Evolutionary conservation across 2,329 filamentous ascomycete genomes (phyloP), one percentile per base, ranked within the genome.

Genomic region (Monosporascus sp.): DNA sequence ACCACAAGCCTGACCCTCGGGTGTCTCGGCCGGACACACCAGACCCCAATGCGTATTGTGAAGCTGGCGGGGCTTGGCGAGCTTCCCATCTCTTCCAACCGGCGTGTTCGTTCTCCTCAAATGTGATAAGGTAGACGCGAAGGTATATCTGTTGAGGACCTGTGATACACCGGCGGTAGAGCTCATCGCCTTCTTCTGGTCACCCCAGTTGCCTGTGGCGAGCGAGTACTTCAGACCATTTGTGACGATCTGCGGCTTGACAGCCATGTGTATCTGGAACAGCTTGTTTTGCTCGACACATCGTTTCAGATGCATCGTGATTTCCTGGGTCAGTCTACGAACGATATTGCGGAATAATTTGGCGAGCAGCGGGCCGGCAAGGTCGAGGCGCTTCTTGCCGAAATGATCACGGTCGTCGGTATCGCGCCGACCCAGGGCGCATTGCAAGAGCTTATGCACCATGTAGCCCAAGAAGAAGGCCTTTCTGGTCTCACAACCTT

Each of bases 1-100:
- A 74, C 94, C 94, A 76, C 94, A 99, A 72, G 94, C 94, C 71
- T 99, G 94, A 58, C 94, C 94, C 81, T 99, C 94, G 24, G 94
- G 94, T 17, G 94, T 99, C 70, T 99, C 94, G 31, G 94, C 93
- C 31, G 94, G 94, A 70, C 94, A 99, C 18, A 99, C 93, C 63
- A 97, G 76, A 57, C 94, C 94, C 94, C 94, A 99, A 68, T 99
- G 94, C 6, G 93, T 97, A 72, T 97, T 97, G 78, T 99, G 94
- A 58, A 99, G 81, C 74, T 99, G 95, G 55, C 94, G 89, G 39
- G 94, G 94, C 72, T 99, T 99, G 41, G 95, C 95, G 61, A 99
- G 88, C 73, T 99, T 99, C 61, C 94, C 95, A 72, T 99, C 95
- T 75, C 95, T 85, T 56, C 95, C 94, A 58, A 99, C 96, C 1